Base-by-base conservation (phyloP, 2,329 filamentous ascomycete species). In the Stachybotrys chartarum region DNA sequence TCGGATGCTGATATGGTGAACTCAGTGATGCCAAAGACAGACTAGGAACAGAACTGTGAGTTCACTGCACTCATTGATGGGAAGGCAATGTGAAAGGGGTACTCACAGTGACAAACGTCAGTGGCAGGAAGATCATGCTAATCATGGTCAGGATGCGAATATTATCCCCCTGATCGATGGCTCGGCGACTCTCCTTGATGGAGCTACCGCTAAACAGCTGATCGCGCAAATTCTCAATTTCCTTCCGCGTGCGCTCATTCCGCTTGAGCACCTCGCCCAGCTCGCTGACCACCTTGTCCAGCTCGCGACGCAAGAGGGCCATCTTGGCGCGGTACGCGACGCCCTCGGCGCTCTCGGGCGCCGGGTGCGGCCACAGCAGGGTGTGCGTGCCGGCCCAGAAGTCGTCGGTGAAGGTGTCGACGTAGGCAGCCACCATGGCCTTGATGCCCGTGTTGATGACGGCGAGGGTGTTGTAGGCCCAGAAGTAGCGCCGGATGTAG, bases 131-230 rank as follows among this genome's bases (percentile, higher is more conserved):
- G 59, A 85, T 76, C 64, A 85, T 79, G 50, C 79, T 82, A 42
- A 84, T 81, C 51, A 83, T 74, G 5, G 83, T 85, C 50, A 86
- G 64, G 35, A 79, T 70, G 59, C 82, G 82, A 61, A 85, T 83
- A 62, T 85, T 84, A 58, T 84, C 78, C 2, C 83, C 82, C 64
- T 86, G 83, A 55, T 85, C 81, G 42, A 87, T 83, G 16, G 79
- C 82, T 60, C 83, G 78, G 14, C 83, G 70, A 46, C 76, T 79
- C 64, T 86, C 83, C 61, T 83, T 78, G 55, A 87, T 83, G 3
- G 75, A 78, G n/a, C 82, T 85, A 2, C 83, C 83, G 42, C 74
- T 80, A 66, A 86, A 86, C 0, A 86, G 74, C 64, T 86, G 82
- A 57, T 86, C 82, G 53, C 83, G 71, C 56, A 86, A 64, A 5